Evolutionary conservation across 257 asterid genomes (phyloP).

Genomic region (Scutellaria minor): DNA sequence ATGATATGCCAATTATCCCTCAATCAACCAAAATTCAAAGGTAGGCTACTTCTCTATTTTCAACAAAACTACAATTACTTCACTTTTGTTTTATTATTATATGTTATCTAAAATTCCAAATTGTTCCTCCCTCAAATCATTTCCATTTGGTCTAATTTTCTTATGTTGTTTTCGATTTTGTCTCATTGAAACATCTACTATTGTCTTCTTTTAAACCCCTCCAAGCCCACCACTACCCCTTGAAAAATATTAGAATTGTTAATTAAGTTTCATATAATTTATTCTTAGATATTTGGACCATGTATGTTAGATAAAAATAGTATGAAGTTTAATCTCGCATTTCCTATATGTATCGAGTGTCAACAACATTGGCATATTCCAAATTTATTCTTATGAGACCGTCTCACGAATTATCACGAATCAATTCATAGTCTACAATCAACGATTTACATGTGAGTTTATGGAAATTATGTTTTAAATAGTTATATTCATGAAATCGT

Average conservation of each 20-base stretch:
- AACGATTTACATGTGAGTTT: no score
- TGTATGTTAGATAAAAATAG: background rate
- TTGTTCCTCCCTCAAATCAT: slow-evolving; percentile 50
- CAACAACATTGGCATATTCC: background rate
- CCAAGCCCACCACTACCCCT: background rate
- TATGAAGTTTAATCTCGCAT: background rate
- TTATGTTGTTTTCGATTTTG: slow-evolving; percentile 37
- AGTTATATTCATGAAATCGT: no score
- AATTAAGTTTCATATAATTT: no score
- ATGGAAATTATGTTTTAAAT: no score
- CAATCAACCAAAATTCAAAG: slow-evolving; percentile 44
- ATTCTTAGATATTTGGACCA: no score
- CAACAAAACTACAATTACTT: slow-evolving; percentile 46
- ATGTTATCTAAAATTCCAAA: slow-evolving; percentile 40
- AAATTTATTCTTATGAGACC: background rate
- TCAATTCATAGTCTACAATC: no score
- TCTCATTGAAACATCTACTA: slow-evolving; percentile 36
- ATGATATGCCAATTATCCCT: slow-evolving; percentile 59
- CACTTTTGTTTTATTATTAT: slow-evolving; percentile 42
- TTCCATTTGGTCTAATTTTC: slow-evolving; percentile 46
- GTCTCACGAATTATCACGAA: no score
- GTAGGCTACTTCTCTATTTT: slow-evolving; percentile 35
- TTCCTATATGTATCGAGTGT: background rate
- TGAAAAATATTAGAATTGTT: no score
- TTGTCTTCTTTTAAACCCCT: slow-evolving; percentile 7